Evolutionary conservation across 805 yeast genomes (phyloP), one percentile per base, ranked within the genome.

Genomic region (Cyberlindnera xylosilytica): DNA sequence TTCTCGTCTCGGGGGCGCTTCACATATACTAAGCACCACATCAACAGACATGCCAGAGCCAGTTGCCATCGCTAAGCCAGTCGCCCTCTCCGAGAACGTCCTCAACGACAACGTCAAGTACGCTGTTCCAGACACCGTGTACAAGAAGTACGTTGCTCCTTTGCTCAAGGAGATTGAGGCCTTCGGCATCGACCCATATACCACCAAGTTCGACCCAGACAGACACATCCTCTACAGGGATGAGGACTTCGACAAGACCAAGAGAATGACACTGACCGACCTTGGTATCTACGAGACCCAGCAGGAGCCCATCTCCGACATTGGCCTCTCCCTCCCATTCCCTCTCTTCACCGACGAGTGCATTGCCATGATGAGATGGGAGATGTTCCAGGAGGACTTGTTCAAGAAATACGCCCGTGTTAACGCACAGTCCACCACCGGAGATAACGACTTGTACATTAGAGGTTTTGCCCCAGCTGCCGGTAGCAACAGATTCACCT

Each of bases 301-400:
- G n/a, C n/a, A n/a, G n/a, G 12, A 67, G 44, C 80, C 76, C 54
- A 73, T 79, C 40, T 69, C 78, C 17, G 71, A 70, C 4, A 66
- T 78, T 51, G 84, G 80, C 15, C 82, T 74, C 17, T 66, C 74
- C 40, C 79, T 73, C 40, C 81, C 83, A 2, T 79, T 79, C 58
- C 81, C 81, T 4, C 64, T 79, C 34, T 79, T 79, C 61, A 76
- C 81, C 2, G 74, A 74, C 22, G 83, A 78, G 51, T 83, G 83
- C 2, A 64, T 76, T 42, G 70, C 70, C 32, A 70, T 78, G 36
- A 78, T 79, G 83, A 72, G 74, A 58, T 70, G 72, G 47, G 83
- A 79, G 54, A 54, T 76, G 31, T 66, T 78, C 52, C 56, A 64
- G 31, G 70, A 72, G 46, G 76, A 76, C 35, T 58, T 65, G 6